Base-by-base conservation (phyloP, 2,329 filamentous ascomycete species). In the Alternaria conjuncta region DNA sequence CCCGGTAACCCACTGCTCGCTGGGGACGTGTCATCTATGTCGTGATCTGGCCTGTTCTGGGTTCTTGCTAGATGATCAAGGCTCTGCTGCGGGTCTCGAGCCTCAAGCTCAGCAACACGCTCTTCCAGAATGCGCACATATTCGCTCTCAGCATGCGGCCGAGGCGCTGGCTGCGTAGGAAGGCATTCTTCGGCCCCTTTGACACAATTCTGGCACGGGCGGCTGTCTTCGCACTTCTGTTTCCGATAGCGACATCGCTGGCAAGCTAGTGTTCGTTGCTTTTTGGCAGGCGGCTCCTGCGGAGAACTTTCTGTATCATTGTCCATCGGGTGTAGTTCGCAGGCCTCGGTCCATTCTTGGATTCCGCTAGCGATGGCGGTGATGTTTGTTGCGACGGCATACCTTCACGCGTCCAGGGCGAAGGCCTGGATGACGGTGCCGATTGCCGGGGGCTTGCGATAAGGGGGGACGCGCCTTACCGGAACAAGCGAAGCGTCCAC, bases 161-260 rank as follows among this genome's bases (percentile, higher is more conserved):
- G 62, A 41, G 60, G 57, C 9, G 64, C 64, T 15, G 67, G 68
- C 10, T 60, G 55, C 3, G 58, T 64, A 25, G 65, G 63, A 23
- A 64, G 7, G 46, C 94, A 97, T 51, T 88, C 85, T 23, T 92
- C 85, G 64, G 86, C 89, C 74, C 95, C 95, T 69, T 97, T 93
- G 71, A 90, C 90, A 78, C 94, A 97, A 71, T 88, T 87, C n/a
- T 47, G 43, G 50, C 71, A 73, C 18, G 71, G 70, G 26, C 67
- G 50, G 10, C 15, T 54, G 41, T 73, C 71, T 58, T 71, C 69
- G 55, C 71, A 73, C 53, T 71, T 72, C 46, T 73, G 71, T 53
- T 73, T 73, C 41, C 71, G 61, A 11, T 53, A 57, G 43, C 71
- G 67, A 57, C 71, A 73, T 46, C 68, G 57, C 44, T 67, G 68